Conservation (phyloP, 805 yeast genomes). For the Debaryomyces hansenii region DNA sequence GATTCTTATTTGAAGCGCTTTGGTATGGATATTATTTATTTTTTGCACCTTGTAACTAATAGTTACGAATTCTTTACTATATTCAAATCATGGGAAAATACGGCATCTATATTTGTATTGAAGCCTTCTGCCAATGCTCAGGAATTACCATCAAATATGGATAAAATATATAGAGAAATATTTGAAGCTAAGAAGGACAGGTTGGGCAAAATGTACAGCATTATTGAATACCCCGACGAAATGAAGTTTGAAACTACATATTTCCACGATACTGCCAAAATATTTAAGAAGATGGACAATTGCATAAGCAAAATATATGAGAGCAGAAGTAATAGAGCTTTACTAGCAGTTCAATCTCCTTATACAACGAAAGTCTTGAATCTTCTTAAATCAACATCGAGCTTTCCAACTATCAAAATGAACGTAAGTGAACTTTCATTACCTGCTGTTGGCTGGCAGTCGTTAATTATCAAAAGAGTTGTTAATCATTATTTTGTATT, state of each 20-base stretch:
- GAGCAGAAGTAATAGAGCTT: conserved; percentile 57
- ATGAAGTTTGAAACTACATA: conserved; percentile 56
- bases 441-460: conserved; percentile 84
- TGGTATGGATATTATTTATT: conserved; percentile 57
- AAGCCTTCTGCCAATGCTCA: conserved; percentile 73
- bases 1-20: conserved; percentile 56
- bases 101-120: conserved; percentile 53
- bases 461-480: conserved; percentile 59
- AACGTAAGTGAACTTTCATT: conserved; percentile 55
- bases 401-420: conserved; percentile 66
- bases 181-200: conserved; percentile 48
- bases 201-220: conserved; percentile 39
- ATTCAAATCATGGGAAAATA: conserved; percentile 61
- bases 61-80: conserved; percentile 74
- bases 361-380: conserved; percentile 46
- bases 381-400: conserved; percentile 46
- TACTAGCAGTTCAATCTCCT: conserved; percentile 77
- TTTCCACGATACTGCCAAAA: conserved; percentile 52
- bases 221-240: conserved; percentile 53
- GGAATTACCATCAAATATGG: conserved; percentile 55
- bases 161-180: conserved; percentile 55
- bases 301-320: conserved; percentile 57
- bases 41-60: conserved; percentile 68
- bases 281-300: conserved; percentile 60
- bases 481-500: conserved; percentile 71